Evolutionary conservation across 805 yeast genomes (phyloP).

Genomic region (Saccharomycopsis fodiens): DNA sequence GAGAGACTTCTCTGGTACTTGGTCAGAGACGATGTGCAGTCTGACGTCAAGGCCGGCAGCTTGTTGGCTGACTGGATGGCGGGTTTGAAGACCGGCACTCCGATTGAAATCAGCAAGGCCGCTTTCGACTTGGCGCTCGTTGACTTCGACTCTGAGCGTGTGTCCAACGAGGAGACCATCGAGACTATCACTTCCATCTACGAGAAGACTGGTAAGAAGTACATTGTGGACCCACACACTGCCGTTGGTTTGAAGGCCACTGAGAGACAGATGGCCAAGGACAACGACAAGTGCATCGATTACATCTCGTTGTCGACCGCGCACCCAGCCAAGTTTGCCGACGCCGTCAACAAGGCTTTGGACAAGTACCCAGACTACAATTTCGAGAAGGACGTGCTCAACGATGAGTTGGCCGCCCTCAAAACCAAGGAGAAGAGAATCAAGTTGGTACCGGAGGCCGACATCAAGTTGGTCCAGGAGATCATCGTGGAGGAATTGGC

Average conservation of each 20-base stretch:
- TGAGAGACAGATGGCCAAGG: constrained; percentile 47
- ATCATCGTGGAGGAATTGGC: constrained; percentile 67
- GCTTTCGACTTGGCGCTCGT: constrained; percentile 59
- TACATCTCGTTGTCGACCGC: constrained; percentile 88
- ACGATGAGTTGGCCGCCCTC: constrained; percentile 74
- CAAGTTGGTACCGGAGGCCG: constrained; percentile 60
- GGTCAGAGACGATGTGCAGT: constrained; percentile 60
- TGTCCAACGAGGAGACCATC: constrained; percentile 71
- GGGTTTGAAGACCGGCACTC: constrained; percentile 67
- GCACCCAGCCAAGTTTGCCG: constrained; percentile 97
- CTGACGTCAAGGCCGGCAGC: constrained; percentile 64
- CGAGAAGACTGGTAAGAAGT: constrained; percentile 46
- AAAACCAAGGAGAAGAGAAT: constrained; percentile 68
- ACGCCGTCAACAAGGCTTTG: constrained; percentile 84
- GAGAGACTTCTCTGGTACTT: constrained; percentile 95
- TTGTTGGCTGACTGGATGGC: constrained; percentile 70
- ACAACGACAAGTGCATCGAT: constrained; percentile 33
- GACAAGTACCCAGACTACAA: constrained; percentile 60
- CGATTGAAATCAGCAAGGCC: constrained; percentile 58
- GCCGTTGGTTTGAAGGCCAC: constrained; percentile 90
- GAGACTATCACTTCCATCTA: constrained; percentile 69
- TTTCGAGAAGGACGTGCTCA: constrained; percentile 82
- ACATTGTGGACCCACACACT: constrained; percentile 92
- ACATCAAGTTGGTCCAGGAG: constrained; percentile 63
- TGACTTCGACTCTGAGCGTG: constrained; percentile 74